Base-by-base conservation (phyloP, 176 grass and related monocot species). In the Zizania latifolia region DNA sequence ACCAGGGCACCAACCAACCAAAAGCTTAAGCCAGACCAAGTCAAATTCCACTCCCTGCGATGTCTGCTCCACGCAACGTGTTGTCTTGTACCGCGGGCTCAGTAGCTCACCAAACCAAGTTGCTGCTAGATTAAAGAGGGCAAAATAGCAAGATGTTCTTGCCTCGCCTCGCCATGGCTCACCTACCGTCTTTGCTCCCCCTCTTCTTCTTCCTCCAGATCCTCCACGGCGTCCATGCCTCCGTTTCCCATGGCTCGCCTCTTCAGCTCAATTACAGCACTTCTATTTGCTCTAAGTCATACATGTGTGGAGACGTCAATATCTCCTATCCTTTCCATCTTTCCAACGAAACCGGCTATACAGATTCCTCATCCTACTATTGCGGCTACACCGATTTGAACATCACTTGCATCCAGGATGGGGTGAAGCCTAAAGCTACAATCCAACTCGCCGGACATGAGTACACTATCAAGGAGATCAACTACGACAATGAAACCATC, bases 381-480 rank as follows among this genome's bases (percentile, higher is more conserved):
- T 90, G 84, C 62, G 78, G 91, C n/a, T 85, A 90, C 77, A 76
- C 81, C 16, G 67, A 67, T 2, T 36, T 87, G 48, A 37, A 35
- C 0, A 68, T 93, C 63, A 48, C 3, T 41, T 93, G 87, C 14
- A 50, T 1, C 9, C 8, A 2, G 29, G 0, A 17, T 8, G 48
- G 10, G 34, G 40, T 7, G 0, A 0, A 0, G 0, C 0, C 0
- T n/a, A n/a, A 0, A 0, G 5, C 86, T 1, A 4, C 17, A 37
- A 72, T 87, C 21, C 0, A 1, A 6, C 58, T 84, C 5, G 8
- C 9, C 29, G 23, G 0, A 2, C 0, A 69, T 2, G 23, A 6
- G 4, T 90, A 90, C 62, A 73, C 7, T 1, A 3, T 93, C 0
- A 9, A 0, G 32, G 0, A 51, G 2, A 87, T 93, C 62, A 0